These are phyloP conservation scores for Starmerella davenportii DNA, from an alignment of 805 yeast genomes.

Conservation along the genomic window DNA sequence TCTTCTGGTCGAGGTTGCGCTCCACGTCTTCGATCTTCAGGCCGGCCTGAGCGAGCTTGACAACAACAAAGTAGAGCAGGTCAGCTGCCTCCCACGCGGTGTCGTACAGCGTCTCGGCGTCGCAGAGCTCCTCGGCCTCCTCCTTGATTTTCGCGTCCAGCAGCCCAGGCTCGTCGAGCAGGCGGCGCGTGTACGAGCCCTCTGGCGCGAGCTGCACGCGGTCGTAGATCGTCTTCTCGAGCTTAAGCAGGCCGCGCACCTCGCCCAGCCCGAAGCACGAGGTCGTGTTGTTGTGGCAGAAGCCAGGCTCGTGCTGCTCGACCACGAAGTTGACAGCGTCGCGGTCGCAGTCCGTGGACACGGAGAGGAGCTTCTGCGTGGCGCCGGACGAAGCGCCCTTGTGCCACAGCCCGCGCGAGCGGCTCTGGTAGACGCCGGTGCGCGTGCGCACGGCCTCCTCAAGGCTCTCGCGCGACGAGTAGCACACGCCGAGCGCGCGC, in stretches of 20 bases:
- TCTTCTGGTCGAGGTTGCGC: constrained; percentile 63
- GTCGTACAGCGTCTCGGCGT: constrained; percentile 50
- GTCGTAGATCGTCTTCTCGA: constrained; percentile 47
- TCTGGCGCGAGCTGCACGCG: constrained; percentile 59
- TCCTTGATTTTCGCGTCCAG: constrained; percentile 74
- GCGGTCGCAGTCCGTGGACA: constrained; percentile 77
- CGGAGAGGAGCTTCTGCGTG: constrained; percentile 51
- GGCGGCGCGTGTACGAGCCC: constrained; percentile 85
- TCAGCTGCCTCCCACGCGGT: constrained; percentile 98
- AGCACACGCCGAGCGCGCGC: constrained; percentile 73
- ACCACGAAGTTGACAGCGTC: constrained; percentile 82
- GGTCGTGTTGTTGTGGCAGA: constrained; percentile 70
- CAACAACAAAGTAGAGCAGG: constrained; percentile 46
- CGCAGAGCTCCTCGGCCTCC: constrained; percentile 90
- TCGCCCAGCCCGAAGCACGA: constrained; percentile 56
- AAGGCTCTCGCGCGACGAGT: constrained; percentile 70
- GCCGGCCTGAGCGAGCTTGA: constrained; percentile 55
- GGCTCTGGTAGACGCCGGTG: constrained; percentile 85
- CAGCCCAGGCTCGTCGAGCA: constrained; percentile 59
- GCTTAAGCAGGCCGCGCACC: constrained; percentile 43
- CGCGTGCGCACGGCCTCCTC: constrained; percentile 60
- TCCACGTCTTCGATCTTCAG: constrained; percentile 70
- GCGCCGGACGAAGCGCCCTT: constrained; percentile 96
- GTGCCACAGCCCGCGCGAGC: constrained; percentile 81
- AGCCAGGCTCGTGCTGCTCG: constrained; percentile 69